Evolutionary conservation across 2,329 filamentous ascomycete genomes (phyloP), one percentile per base, ranked within the genome.

Genomic region (Didymellaceae sp.): DNA sequence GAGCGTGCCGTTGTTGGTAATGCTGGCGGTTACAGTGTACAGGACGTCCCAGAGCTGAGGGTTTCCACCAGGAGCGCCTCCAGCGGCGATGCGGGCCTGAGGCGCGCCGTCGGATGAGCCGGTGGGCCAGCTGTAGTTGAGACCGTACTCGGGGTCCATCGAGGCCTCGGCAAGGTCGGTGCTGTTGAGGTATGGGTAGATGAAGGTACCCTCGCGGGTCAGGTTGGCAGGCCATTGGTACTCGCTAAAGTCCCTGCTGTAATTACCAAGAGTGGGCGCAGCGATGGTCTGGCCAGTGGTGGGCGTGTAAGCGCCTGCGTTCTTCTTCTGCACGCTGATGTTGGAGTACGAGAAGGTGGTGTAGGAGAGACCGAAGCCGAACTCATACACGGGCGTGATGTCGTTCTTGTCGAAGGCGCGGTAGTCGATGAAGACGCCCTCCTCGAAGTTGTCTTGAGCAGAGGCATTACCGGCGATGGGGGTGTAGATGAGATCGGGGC

Each of bases 341-440:
- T 89, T 78, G n/a, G 86, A 84, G 76, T 91, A 91, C 45, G 82
- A 72, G 66, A 95, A 93, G 2, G 81, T 90, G 1, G 89, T 91
- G 79, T 94, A 95, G 3, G 85, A 89, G 10, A 95, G 77, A 47
- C 91, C 91, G 63, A 82, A 89, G 6, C 90, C 90, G 61, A 94
- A 95, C 66, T 92, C 89, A 73, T 86, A 94, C 56, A 89, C 83
- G 1, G 90, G 89, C 1, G 83, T 82, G 45, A 83, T 80, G 59
- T 83, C 78, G 47, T 80, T 71, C 63, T 80, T 79, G 74, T 95
- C 90, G 43, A 94, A 90, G 58, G 85, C 79, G 30, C 88, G 83
- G 75, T 91, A 91, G 73, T 94, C 90, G 66, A 95, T 91, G 71
- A 92, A 90, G 43, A 88, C 79, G 13, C 90, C 90, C 73, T 94